Evolutionary conservation across 73 alveolate species (phyloP).

Genomic region (Paramecium primaurelia): DNA sequence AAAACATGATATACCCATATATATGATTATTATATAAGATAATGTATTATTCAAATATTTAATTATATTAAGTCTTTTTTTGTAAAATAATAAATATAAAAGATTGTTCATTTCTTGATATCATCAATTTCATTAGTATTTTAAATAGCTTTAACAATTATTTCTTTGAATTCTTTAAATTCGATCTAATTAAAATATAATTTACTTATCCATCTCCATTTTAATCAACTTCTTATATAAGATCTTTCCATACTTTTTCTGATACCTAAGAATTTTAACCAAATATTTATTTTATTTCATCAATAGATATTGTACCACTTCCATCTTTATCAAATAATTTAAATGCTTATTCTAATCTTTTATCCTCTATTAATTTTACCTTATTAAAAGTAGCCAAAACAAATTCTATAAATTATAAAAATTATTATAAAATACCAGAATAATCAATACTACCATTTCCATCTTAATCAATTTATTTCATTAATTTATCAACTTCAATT

Average conservation of each 20-base stretch:
- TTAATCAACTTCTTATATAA: constrained; percentile 72
- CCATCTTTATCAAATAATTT: constrained; percentile 72
- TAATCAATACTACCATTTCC: constrained; percentile 67
- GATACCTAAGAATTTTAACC: constrained; percentile 48
- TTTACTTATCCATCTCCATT: constrained; percentile 78
- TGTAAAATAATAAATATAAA: neutral
- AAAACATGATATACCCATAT: neutral
- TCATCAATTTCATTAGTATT: neutral
- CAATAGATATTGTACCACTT: constrained; percentile 72
- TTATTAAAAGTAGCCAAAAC: constrained; percentile 62
- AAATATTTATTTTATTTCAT: constrained; percentile 62
- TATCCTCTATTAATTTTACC: constrained; percentile 39
- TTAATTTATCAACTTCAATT: constrained; percentile 65
- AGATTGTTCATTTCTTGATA: neutral
- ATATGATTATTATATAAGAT: neutral
- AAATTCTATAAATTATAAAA: constrained; percentile 31
- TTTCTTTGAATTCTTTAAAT: constrained; percentile 59
- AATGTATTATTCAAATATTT: neutral
- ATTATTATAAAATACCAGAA: constrained; percentile 43
- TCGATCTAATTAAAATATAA: constrained; percentile 28
- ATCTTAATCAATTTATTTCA: constrained; percentile 65
- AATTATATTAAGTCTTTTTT: neutral
- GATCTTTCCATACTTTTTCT: constrained; percentile 73
- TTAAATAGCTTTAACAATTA: constrained; percentile 38
- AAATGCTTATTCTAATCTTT: constrained; percentile 67